Evolutionary conservation across 2,329 filamentous ascomycete species (phyloP).

Genomic region (Cadophora luteo-olivacea): DNA sequence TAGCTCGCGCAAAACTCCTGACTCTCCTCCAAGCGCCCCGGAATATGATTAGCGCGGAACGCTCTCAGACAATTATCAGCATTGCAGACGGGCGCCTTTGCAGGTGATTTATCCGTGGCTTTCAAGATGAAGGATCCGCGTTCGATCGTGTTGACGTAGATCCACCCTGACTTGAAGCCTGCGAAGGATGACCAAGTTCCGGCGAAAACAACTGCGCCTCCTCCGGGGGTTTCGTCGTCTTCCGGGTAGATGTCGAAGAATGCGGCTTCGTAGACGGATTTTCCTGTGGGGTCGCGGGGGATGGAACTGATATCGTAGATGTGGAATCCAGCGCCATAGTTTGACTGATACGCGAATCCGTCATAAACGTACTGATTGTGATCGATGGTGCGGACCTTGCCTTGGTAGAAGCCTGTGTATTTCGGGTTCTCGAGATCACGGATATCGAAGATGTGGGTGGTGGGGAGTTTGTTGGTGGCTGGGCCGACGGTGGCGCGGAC

Average conservation of each 20-base stretch:
- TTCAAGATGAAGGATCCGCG: conserved; percentile 40
- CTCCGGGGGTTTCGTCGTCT: conserved; percentile 37
- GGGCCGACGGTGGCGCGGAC: conserved; percentile 46
- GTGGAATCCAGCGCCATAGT: conserved; percentile 56
- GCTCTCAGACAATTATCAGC: conserved; percentile 18
- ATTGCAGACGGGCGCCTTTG: conserved; percentile 14
- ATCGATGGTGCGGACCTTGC: conserved; percentile 48
- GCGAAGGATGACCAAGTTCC: conserved; percentile 52
- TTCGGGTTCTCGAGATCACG: conserved; percentile 47
- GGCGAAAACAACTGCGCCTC: conserved; percentile 50
- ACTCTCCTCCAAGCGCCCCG: conserved; percentile 11
- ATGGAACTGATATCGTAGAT: conserved; percentile 46
- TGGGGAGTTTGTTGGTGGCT: conserved; percentile 52
- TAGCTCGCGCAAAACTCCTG: conserved; percentile 12
- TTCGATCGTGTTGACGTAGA: conserved; percentile 49
- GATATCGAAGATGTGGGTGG: conserved; percentile 59
- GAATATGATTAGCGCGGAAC: conserved; percentile 13
- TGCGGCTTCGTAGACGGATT: conserved; percentile 51
- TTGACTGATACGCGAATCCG: conserved; percentile 53
- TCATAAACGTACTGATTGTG: conserved; percentile 55
- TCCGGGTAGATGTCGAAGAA: conserved; percentile 42
- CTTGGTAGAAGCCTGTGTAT: conserved; percentile 52
- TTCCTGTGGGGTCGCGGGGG: conserved; percentile 41
- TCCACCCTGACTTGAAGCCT: conserved; percentile 49
- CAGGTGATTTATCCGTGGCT: conserved; percentile 11